These are phyloP conservation scores for Leccinum imitatum DNA, from an alignment of 768 basidiomycete species.

Conservation along the genomic window DNA sequence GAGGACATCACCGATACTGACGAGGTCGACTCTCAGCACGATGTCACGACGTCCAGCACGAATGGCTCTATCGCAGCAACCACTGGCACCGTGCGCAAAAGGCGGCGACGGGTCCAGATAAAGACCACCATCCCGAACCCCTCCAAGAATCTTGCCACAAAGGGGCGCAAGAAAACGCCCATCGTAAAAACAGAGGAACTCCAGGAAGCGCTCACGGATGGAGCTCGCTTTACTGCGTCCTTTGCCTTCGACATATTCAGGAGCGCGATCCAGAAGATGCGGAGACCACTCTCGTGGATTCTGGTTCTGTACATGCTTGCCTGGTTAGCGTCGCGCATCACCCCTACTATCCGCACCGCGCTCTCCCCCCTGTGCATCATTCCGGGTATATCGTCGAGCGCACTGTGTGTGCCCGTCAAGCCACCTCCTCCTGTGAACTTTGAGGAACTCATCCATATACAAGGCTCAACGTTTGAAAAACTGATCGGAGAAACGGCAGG, in stretches of 20 bases:
- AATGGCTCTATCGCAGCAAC: constrained; percentile 6
- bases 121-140: constrained; percentile 25
- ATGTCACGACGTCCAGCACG: constrained; percentile 3
- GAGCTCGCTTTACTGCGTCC: constrained; percentile 28
- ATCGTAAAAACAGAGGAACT: constrained; percentile 29
- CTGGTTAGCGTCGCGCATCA: constrained; percentile 41
- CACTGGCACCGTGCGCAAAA: constrained; percentile 23
- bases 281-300: constrained; percentile 54
- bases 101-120: constrained; percentile 24
- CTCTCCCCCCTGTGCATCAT: constrained; percentile 61
- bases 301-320: constrained; percentile 53
- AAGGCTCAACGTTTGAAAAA: constrained; percentile 62
- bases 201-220: constrained; percentile 20
- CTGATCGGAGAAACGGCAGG: constrained; percentile 59
- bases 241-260: constrained; percentile 52
- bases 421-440: constrained; percentile 50
- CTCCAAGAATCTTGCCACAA: constrained; percentile 17
- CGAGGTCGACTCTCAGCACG: constrained; percentile 9
- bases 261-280: constrained; percentile 49
- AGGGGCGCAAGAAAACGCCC: constrained; percentile 29
- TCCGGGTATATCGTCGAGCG: constrained; percentile 53
- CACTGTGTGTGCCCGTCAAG: constrained; percentile 38
- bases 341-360: constrained; percentile 43
- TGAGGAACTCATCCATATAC: constrained; percentile 56
- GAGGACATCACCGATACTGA: constrained; percentile 29